Evolutionary conservation across 2,329 filamentous ascomycete genomes (phyloP).

Genomic region (Beauveria rudraprayagi): DNA sequence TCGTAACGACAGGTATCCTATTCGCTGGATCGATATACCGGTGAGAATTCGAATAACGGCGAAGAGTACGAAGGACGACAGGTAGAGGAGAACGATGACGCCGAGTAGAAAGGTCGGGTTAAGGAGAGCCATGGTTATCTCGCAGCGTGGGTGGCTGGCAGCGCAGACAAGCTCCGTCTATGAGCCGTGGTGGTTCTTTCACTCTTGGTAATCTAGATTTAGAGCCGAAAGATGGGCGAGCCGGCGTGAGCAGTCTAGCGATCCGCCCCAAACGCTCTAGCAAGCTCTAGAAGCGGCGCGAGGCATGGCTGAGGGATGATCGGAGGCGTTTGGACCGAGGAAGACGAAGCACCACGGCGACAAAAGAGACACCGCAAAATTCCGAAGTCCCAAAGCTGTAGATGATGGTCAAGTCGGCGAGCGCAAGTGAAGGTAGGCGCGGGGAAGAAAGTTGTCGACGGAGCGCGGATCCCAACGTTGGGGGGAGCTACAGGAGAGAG

Average conservation of each 20-base stretch:
- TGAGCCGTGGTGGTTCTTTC: neutral
- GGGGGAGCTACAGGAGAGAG: neutral
- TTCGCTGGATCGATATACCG: slow-evolving; percentile 88
- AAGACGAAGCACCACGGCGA: neutral
- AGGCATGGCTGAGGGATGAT: slow-evolving; percentile 1
- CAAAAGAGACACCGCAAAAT: neutral
- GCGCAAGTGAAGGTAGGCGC: neutral
- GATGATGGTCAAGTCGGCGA: neutral
- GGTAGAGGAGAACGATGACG: slow-evolving; percentile 75
- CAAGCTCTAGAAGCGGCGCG: neutral
- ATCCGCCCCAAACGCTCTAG: neutral
- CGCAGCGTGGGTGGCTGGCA: neutral
- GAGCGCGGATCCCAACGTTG: slow-evolving; percentile 5
- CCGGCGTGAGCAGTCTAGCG: neutral
- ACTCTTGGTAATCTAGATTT: neutral
- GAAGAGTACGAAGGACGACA: slow-evolving; percentile 87
- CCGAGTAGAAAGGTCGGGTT: slow-evolving; percentile 80
- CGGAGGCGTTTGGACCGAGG: neutral
- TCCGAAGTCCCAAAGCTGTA: neutral
- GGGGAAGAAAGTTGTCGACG: neutral
- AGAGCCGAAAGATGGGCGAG: neutral
- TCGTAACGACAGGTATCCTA: slow-evolving; percentile 86
- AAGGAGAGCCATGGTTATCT: slow-evolving; percentile 50
- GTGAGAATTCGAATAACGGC: slow-evolving; percentile 87
- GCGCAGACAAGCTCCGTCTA: neutral